phyloP scores from a whole-genome alignment of 2,329 filamentous ascomycete genomes.

The Microcyclospora pomicola region DNA sequence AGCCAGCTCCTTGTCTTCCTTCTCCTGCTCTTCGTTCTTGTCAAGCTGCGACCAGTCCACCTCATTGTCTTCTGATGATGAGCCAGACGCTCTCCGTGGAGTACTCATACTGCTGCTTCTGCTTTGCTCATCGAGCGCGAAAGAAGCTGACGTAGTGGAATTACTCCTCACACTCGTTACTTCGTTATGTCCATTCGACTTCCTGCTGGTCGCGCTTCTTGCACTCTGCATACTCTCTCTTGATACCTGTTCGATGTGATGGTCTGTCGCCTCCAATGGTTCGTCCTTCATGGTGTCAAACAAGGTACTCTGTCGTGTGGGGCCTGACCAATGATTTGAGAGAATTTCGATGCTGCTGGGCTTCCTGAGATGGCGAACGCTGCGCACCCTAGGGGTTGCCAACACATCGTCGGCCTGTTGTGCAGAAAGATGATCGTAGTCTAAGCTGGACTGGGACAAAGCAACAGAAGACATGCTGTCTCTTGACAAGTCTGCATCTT shows the following conservation, averaged over 20 bases:
- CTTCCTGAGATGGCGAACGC: slow-evolving; percentile 16
- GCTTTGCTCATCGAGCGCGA: slow-evolving; percentile 1
- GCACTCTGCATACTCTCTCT: slow-evolving; percentile 3
- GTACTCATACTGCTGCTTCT: slow-evolving; percentile 8
- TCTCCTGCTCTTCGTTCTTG: slow-evolving; percentile 21
- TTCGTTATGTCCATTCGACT: slow-evolving; percentile 2
- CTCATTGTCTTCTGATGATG: slow-evolving; percentile 13
- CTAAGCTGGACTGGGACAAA: slow-evolving; percentile 17
- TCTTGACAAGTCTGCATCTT: slow-evolving; percentile 8
- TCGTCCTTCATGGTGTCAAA: slow-evolving; percentile 17
- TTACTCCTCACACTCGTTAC: slow-evolving; percentile 1
- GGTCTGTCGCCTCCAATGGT: slow-evolving; percentile 6
- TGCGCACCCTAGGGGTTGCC: slow-evolving; percentile 17
- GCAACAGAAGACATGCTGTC: slow-evolving; percentile 20
- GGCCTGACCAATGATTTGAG: neutral
- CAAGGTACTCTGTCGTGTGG: slow-evolving; percentile 15
- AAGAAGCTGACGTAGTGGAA: slow-evolving; percentile 1
- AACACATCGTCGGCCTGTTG: slow-evolving; percentile 19
- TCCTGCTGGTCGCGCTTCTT: slow-evolving; percentile 6
- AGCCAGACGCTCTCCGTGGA: slow-evolving; percentile 5
- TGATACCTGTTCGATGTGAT: slow-evolving; percentile 8
- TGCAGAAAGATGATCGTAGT: slow-evolving; percentile 19
- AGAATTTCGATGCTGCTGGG: slow-evolving; percentile 21
- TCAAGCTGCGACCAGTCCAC: slow-evolving; percentile 22
- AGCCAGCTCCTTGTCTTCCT: slow-evolving; percentile 18